Evolutionary conservation across 2,329 filamentous ascomycete genomes (phyloP), one percentile per base, ranked within the genome.

Genomic region (Colletotrichum eleusines): DNA sequence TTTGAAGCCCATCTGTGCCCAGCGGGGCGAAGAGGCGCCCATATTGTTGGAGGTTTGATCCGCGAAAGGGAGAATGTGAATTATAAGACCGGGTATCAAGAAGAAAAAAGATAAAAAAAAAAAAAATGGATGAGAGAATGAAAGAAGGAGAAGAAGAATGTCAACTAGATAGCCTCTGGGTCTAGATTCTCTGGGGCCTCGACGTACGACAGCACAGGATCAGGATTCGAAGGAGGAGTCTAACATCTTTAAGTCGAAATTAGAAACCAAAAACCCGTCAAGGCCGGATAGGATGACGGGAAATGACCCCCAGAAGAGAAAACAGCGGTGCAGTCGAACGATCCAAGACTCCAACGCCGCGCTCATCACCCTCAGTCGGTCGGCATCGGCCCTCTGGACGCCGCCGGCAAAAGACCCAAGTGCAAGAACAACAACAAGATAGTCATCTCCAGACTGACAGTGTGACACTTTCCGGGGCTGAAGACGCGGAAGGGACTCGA

Each of bases 1-100:
- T n/a, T 26, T 40, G 44, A 63, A 53, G 14, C 60, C 44, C 35
- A 40, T 8, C 16, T 42, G 16, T n/a, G 46, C 46, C 60, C 60
- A 51, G 8, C n/a, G 8, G 23, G 14, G 2, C 28, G 60, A 38
- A 28, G n/a, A 7, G n/a, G n/a, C 42, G 7, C 31, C n/a, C 44
- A 51, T 51, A 6, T 14, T 2, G 42, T 11, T n/a, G 8, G 18
- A 44, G 20, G 11, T 3, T 42, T 9, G 40, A 42, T 7, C 6
- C 20, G 40, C 16, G 16, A 44, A 44, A n/a, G 20, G 42, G 7
- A n/a, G 18, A n/a, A n/a, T 44, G 11, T 9, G 42, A 3, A 11
- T n/a, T 44, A 44, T n/a, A 44, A n/a, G 2, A n/a, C 18, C 18
- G 42, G 3, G 40, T 42, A 20, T 44, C 18, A 44, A n/a, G n/a